Conservation (phyloP, 257 asterid species). For the Datura wrightii region DNA sequence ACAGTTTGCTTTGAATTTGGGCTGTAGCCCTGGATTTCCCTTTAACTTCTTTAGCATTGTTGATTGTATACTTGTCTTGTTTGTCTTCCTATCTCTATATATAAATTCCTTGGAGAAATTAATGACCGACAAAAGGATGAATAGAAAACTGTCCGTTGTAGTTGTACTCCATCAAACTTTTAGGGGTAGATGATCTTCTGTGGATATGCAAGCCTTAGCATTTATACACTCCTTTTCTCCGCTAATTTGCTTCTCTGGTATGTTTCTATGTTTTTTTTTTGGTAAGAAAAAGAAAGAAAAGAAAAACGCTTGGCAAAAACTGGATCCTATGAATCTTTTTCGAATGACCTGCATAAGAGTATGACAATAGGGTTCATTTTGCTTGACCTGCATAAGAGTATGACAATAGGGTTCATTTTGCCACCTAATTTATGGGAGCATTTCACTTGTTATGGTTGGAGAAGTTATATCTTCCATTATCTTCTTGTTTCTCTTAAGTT, state of each 20-base stretch:
- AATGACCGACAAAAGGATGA: neutral
- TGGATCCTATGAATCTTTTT: neutral
- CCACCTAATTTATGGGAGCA: neutral
- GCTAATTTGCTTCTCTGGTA: conserved; percentile 2
- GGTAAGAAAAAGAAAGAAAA: neutral
- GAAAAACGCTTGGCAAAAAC: neutral
- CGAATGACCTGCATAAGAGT: neutral
- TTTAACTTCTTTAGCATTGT: neutral
- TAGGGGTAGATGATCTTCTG: conserved; percentile 3
- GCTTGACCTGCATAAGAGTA: neutral
- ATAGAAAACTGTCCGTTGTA: neutral
- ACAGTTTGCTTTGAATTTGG: neutral
- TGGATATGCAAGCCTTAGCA: neutral
- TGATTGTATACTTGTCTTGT: conserved; percentile 15
- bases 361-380: neutral
- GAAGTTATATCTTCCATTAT: neutral
- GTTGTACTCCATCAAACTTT: neutral
- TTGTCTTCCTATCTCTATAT: neutral
- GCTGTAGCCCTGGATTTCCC: neutral
- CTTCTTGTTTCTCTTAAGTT: neutral
- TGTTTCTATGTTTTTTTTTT: neutral
- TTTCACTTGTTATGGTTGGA: conserved; percentile 19
- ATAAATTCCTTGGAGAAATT: neutral
- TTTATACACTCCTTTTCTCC: neutral
- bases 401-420: neutral